These are phyloP conservation scores for Phlebiopsis gigantea DNA, from an alignment of 768 basidiomycete genomes.

Conservation along the genomic window DNA sequence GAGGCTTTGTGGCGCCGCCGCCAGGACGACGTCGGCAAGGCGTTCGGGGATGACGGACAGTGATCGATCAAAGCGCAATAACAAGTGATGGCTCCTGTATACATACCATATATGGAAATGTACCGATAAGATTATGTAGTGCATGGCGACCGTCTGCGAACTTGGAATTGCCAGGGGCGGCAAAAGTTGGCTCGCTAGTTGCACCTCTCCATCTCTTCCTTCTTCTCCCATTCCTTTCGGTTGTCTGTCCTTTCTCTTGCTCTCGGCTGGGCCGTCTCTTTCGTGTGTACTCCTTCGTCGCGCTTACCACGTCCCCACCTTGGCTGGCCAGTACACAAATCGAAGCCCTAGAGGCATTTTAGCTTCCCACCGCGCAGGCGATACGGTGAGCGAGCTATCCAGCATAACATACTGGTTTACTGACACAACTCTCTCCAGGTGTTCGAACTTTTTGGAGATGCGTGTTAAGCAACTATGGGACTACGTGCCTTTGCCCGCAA, in stretches of 20 bases:
- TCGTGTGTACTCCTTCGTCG: constrained; percentile 1
- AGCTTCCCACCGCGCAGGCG: constrained; percentile 16
- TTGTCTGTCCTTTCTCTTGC: constrained; percentile 7
- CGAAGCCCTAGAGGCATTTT: constrained; percentile 41
- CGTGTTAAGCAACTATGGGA: constrained; percentile 35
- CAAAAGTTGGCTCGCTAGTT: not conserved
- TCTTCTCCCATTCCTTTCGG: constrained; percentile 10
- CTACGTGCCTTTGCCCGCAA: constrained; percentile 32
- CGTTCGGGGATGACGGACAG: no score
- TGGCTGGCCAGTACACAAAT: constrained; percentile 22
- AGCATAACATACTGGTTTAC: constrained; percentile 7
- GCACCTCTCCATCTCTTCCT: constrained; percentile 10
- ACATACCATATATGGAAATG: not conserved
- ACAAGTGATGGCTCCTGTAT: not conserved
- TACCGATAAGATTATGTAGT: not conserved
- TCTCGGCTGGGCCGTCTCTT: constrained; percentile 30
- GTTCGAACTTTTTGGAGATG: constrained; percentile 25
- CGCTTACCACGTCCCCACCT: constrained; percentile 7
- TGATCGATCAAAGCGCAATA: not conserved
- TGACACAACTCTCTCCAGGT: not conserved
- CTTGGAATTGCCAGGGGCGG: not conserved
- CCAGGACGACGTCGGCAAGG: no score
- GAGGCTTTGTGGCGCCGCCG: no score
- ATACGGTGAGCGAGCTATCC: not conserved
- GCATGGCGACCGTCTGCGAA: constrained; percentile 1